Evolutionary conservation across 805 yeast genomes (phyloP).

Genomic region (Candida fluviatilis): DNA sequence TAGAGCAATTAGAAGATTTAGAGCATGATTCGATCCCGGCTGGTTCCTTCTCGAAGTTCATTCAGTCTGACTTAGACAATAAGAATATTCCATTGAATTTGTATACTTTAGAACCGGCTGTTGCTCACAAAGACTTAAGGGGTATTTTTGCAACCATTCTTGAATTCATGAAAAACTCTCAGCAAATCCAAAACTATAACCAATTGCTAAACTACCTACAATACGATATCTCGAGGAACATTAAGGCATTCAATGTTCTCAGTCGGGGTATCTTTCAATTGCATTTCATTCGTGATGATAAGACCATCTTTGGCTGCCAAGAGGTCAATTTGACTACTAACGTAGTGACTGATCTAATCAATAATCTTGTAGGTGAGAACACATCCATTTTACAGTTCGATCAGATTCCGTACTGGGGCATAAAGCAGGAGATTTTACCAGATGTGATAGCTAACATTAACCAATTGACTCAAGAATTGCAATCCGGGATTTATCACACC

Average conservation of each 20-base stretch:
- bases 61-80: constrained; percentile 34
- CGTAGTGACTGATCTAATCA: constrained; percentile 33
- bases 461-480: constrained; percentile 42
- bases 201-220: constrained; percentile 26
- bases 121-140: constrained; percentile 17
- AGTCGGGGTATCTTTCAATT: constrained; percentile 62
- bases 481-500: constrained; percentile 36
- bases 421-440: constrained; percentile 6
- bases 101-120: constrained; percentile 15
- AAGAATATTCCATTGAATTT: constrained; percentile 35
- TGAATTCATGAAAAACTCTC: constrained; percentile 14
- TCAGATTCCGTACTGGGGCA: constrained; percentile 7
- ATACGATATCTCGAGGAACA: constrained; percentile 22
- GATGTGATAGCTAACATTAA: constrained; percentile 12
- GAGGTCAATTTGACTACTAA: constrained; percentile 22
- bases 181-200: constrained; percentile 14
- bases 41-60: constrained; percentile 31
- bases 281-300: constrained; percentile 59
- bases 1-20: constrained; percentile 5
- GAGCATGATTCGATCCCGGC: constrained; percentile 9
- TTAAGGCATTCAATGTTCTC: constrained; percentile 37
- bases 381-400: constrained; percentile 24
- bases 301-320: constrained; percentile 47
- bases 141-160: constrained; percentile 18
- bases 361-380: constrained; percentile 33